Conservation (phyloP, 108 stramenopile species). For the Pinguiococcus pyrenoidosus region DNA sequence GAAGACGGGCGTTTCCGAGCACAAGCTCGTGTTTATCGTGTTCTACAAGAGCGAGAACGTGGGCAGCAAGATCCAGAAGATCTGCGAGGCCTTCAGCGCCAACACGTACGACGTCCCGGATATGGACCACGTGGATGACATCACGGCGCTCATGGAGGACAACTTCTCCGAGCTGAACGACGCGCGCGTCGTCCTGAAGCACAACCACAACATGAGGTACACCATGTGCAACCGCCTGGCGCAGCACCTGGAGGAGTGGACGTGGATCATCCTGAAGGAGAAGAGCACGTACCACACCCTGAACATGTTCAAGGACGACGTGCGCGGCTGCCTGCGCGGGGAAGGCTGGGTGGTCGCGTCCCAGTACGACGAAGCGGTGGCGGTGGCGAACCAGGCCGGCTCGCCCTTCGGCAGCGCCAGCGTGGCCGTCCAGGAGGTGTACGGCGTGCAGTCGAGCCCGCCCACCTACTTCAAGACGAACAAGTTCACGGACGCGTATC, state of each 20-base stretch:
- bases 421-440: constrained; percentile 34
- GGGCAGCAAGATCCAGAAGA: constrained; percentile 86
- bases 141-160: constrained; percentile 18
- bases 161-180: constrained; percentile 32
- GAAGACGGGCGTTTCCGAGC: constrained; percentile 48
- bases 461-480: constrained; percentile 81
- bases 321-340: constrained; percentile 61
- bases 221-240: constrained; percentile 61
- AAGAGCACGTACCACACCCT: constrained; percentile 85
- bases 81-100: constrained; percentile 87
- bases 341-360: constrained; percentile 88
- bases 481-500: constrained; percentile 31
- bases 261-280: constrained; percentile 28
- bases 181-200: constrained; percentile 27
- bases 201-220: constrained; percentile 87
- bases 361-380: constrained; percentile 50
- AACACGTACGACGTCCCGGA: constrained; percentile 84
- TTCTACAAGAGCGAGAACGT: constrained; percentile 87
- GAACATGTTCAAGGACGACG: constrained; percentile 93
- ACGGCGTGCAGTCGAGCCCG: constrained; percentile 48
- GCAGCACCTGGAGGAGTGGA: constrained; percentile 26
- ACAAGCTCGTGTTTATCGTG: constrained; percentile 90
- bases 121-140: constrained; percentile 50
- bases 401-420: constrained; percentile 73
- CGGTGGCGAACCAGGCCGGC: constrained; percentile 66